These are phyloP conservation scores for Nakazawaea pomicola DNA, from an alignment of 805 yeast genomes.

Conservation along the genomic window DNA sequence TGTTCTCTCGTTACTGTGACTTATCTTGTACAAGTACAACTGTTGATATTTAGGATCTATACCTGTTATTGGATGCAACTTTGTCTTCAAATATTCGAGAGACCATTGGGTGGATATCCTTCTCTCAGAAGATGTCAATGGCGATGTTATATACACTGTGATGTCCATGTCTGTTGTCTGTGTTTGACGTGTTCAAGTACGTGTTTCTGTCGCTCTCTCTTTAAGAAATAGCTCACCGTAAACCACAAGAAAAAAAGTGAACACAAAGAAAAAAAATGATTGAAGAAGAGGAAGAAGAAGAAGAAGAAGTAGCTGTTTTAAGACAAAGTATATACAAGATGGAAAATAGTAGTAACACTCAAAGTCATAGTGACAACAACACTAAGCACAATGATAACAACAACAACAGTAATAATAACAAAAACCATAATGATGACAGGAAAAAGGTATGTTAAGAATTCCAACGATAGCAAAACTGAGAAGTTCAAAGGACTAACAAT, in stretches of 20 bases:
- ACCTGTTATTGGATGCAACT: constrained; percentile 71
- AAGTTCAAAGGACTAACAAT: too few relatives aligned
- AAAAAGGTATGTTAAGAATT: constrained; percentile 6
- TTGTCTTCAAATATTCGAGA: constrained; percentile 42
- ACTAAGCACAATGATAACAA: not conserved
- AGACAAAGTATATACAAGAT: too few relatives aligned
- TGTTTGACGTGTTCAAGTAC: too few relatives aligned
- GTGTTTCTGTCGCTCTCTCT: not conserved
- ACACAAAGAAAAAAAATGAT: not conserved
- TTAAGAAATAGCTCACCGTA: not conserved
- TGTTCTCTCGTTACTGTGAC: constrained; percentile 31
- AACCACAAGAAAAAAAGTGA: not conserved
- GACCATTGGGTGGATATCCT: constrained; percentile 61
- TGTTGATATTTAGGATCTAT: constrained; percentile 55
- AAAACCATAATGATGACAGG: constrained; percentile 7
- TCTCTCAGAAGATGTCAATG: constrained; percentile 64
- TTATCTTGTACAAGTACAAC: constrained; percentile 38
- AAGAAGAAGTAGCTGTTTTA: not conserved
- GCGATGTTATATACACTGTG: constrained; percentile 55
- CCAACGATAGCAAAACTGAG: too few relatives aligned
- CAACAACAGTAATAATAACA: too few relatives aligned
- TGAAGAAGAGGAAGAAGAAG: not conserved
- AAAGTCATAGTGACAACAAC: not conserved
- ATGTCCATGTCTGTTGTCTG: constrained; percentile 30
- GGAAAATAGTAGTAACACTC: not conserved